Evolutionary conservation across 345 rosid genomes (phyloP).

Genomic region (Aegle marmelos): DNA sequence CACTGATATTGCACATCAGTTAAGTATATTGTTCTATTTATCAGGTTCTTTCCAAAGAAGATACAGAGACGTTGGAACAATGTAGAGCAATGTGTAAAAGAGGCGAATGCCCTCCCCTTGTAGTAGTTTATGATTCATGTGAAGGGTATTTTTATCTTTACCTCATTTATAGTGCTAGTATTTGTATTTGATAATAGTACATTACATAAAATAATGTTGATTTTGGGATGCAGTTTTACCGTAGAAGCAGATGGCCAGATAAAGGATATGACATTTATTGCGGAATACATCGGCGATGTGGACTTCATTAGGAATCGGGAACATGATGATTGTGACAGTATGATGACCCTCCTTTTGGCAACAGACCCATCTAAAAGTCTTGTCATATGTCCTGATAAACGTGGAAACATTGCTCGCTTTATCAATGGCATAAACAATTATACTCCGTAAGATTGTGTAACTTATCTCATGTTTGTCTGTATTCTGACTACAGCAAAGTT

Average conservation of each 20-base stretch:
- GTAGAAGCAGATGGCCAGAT: conserved; percentile 82
- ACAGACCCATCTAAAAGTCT: conserved; percentile 62
- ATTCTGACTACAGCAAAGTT: not conserved
- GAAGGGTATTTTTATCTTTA: conserved; percentile 64
- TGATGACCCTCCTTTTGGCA: conserved; percentile 85
- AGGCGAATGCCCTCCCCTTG: conserved; percentile 84
- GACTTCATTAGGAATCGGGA: conserved; percentile 77
- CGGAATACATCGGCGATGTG: conserved; percentile 92
- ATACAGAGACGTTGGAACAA: conserved; percentile 61
- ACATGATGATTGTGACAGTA: conserved; percentile 81
- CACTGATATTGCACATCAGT: not conserved
- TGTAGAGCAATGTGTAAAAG: conserved; percentile 71
- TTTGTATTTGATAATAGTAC: conserved; percentile 9
- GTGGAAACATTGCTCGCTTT: conserved; percentile 89
- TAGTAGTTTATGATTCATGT: conserved; percentile 75
- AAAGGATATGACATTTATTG: conserved; percentile 78
- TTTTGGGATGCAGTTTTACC: conserved; percentile 58
- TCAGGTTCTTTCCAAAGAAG: conserved; percentile 78
- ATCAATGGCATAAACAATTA: conserved; percentile 89
- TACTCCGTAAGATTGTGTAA: conserved; percentile 51
- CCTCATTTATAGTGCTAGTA: conserved; percentile 5
- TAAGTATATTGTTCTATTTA: not conserved
- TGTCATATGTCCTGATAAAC: conserved; percentile 85
- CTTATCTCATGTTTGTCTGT: conserved; percentile 6
- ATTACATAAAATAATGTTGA: conserved; percentile 11